Evolutionary conservation across 1,139 yeast species (phyloP).

Genomic region (Kurtzmaniella natalensis): DNA sequence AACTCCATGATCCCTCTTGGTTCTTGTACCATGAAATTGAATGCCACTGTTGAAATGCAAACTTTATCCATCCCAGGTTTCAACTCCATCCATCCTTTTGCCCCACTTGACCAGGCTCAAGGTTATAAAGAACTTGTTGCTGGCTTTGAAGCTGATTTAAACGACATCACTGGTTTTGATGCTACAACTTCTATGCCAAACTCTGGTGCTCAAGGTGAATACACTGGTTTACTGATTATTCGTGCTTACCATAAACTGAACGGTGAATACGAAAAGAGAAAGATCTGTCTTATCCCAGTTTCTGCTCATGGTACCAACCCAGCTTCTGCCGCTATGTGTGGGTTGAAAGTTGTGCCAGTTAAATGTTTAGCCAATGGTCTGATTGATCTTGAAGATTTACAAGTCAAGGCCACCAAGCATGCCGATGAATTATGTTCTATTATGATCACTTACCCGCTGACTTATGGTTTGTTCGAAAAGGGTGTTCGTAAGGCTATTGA

Average conservation of each 20-base stretch:
- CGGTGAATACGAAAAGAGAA: slow-evolving; percentile 66
- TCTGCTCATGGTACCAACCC: slow-evolving; percentile 99
- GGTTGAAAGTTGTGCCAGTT: slow-evolving; percentile 87
- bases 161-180: slow-evolving; percentile 92
- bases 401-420: slow-evolving; percentile 68
- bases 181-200: slow-evolving; percentile 94
- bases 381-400: slow-evolving; percentile 72
- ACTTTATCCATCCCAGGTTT: slow-evolving; percentile 95
- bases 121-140: slow-evolving; percentile 75
- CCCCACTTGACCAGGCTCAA: slow-evolving; percentile 77
- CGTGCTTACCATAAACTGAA: slow-evolving; percentile 67
- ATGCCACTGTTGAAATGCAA: slow-evolving; percentile 92
- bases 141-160: slow-evolving; percentile 80
- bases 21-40: slow-evolving; percentile 96
- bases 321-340: slow-evolving; percentile 97
- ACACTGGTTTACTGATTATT: slow-evolving; percentile 87
- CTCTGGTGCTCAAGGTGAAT: slow-evolving; percentile 98
- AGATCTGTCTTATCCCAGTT: slow-evolving; percentile 90
- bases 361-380: slow-evolving; percentile 85
- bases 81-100: slow-evolving; percentile 85
- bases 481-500: slow-evolving; percentile 82
- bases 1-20: slow-evolving; percentile 97
- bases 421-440: slow-evolving; percentile 73
- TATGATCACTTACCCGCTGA: slow-evolving; percentile 97
- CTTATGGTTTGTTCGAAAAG: slow-evolving; percentile 94